phyloP scores from a whole-genome alignment of 257 asterid genomes.

The Jacaranda mimosifolia region DNA sequence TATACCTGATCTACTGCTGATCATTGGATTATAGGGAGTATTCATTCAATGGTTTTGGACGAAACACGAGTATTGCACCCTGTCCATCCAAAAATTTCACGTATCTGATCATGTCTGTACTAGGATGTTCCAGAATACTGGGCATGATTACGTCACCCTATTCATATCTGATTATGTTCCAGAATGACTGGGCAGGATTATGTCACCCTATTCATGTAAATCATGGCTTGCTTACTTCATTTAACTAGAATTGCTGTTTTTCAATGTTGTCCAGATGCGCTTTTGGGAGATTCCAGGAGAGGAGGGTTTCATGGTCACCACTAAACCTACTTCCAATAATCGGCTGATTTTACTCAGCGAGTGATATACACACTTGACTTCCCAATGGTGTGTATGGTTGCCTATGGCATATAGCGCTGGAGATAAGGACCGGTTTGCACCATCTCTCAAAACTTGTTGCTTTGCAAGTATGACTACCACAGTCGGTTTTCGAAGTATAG shows the following conservation, averaged over 20 bases:
- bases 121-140: too few species aligned
- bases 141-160: too few species aligned
- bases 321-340: background rate
- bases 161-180: background rate
- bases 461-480: background rate
- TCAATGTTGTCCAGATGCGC: constrained; percentile 34
- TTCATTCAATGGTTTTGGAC: background rate
- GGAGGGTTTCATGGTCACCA: constrained; percentile 19
- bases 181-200: background rate
- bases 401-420: constrained; percentile 19
- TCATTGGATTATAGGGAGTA: background rate
- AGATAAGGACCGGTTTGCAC: constrained; percentile 22
- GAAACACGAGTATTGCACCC: too few species aligned
- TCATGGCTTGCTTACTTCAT: background rate
- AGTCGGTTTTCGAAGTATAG: constrained; percentile 6
- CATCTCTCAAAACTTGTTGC: background rate
- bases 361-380: background rate
- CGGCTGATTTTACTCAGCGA: background rate
- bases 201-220: background rate
- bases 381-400: too few species aligned
- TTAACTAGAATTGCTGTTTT: background rate
- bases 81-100: too few species aligned
- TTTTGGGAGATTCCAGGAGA: constrained; percentile 31
- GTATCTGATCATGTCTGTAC: background rate
- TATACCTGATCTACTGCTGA: background rate